Base-by-base conservation (phyloP, 2,329 filamentous ascomycete species). In the Ceratocystis alfenasii region DNA sequence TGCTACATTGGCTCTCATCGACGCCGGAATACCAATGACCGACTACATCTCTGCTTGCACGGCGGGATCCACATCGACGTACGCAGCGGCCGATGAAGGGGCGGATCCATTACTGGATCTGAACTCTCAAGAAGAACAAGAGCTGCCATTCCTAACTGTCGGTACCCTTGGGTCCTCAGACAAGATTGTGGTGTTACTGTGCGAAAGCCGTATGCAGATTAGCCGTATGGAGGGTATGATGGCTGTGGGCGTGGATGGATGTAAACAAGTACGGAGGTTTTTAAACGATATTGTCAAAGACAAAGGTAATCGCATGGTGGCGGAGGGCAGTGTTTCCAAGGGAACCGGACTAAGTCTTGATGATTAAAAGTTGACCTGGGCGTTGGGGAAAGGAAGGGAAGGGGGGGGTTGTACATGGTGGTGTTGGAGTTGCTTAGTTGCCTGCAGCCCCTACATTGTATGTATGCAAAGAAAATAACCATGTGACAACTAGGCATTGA, bases 21-120 rank as follows among this genome's bases (percentile, higher is more conserved):
- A 99, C 74, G 94, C 94, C 0, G 94, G 94, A 64, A 87, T 99
- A 22, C 94, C 94, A 28, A 96, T 97, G 92, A 85, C 86, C 2
- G 90, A 95, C 73, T 95, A 96, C 73, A 83, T 97, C 2, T 86
- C 87, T 25, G 90, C 92, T 5, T 95, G 90, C 76, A 96, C 92
- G 0, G 89, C 90, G 0, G 94, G 92, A 3, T 89, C 87, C 15
- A 90, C 88, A 0, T 86, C 86, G 0, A 82, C 84, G 0, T 83
- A 87, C 70, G 79, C 83, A 0, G 79, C 80, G 1, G 83, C 83
- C 66, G 86, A 88, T 72, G 87, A 89, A 67, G 74, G 74, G 2
- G 87, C 88, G 10, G 90, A 95, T 71, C 90, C 90, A 2, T 75
- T 95, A 66, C 79, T 95, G 65, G 90, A 95, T 75, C 76, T 95